Percentiles rank a stretch among this genome's conserved stretches.
Evolutionary conservation across 495 filamentous ascomycete species (phyloP).

Genomic region (Lepraria neglecta): DNA sequence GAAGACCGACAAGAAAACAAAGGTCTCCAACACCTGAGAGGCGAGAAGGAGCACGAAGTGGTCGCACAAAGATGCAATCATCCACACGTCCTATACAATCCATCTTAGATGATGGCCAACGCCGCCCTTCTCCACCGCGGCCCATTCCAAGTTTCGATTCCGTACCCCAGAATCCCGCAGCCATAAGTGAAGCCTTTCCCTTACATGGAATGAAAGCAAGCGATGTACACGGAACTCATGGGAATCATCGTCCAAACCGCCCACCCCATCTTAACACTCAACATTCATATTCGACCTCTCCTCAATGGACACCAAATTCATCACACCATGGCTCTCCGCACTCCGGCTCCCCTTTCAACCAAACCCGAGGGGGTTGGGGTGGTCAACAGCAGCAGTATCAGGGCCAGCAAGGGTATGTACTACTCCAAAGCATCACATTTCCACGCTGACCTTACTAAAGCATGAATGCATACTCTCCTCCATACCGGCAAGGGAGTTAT

Average conservation of each 20-base stretch:
- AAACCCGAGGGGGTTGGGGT: conserved; percentile 50
- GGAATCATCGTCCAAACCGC: conserved; percentile 31
- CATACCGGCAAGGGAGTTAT: conserved; percentile 46
- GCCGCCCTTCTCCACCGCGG: conserved; percentile 40
- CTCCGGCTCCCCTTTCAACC: conserved; percentile 56
- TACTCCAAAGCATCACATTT: neutral
- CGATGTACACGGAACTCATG: conserved; percentile 32
- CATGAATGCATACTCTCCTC: conserved; percentile 42
- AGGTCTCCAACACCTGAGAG: conserved; percentile 10
- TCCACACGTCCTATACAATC: conserved; percentile 31
- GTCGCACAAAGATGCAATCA: conserved; percentile 32
- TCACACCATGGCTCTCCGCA: conserved; percentile 64
- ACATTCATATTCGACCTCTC: conserved; percentile 49
- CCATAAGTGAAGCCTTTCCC: conserved; percentile 34
- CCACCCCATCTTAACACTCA: conserved; percentile 40
- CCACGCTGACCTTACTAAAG: conserved; percentile 13
- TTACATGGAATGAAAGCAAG: conserved; percentile 36
- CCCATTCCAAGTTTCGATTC: conserved; percentile 36
- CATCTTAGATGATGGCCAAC: conserved; percentile 26
- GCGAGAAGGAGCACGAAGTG: conserved; percentile 12
- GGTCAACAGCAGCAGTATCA: conserved; percentile 51
- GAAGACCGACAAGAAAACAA: neutral
- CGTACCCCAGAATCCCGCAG: conserved; percentile 28
- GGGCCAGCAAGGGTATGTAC: conserved; percentile 55
- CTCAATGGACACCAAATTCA: conserved; percentile 53